Conservation (phyloP, 2,329 filamentous ascomycete species). For the Colletotrichum liaoningense region DNA sequence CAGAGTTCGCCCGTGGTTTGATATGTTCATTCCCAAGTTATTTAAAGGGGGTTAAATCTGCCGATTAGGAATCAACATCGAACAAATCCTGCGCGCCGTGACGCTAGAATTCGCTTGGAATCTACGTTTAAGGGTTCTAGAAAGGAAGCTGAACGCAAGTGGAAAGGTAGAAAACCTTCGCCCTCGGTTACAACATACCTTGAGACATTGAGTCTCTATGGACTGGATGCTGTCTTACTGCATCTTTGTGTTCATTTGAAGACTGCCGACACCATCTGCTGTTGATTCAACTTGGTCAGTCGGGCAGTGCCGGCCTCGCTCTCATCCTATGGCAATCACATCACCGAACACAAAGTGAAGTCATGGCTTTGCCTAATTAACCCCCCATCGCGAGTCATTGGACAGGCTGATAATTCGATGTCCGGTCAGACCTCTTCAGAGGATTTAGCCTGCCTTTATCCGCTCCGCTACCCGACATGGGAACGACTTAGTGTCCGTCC, state of each 20-base stretch:
- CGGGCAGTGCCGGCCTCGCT: too few species aligned
- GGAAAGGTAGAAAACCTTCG: background rate
- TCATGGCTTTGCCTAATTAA: background rate
- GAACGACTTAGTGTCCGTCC: background rate
- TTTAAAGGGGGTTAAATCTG: background rate
- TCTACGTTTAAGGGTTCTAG: background rate
- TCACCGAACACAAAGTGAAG: background rate
- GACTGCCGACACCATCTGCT: background rate
- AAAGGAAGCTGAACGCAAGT: background rate
- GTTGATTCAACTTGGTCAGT: background rate
- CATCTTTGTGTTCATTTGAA: background rate
- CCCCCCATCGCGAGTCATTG: constrained; percentile 12
- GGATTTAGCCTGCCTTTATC: background rate
- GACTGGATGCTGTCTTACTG: background rate
- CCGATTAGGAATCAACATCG: background rate
- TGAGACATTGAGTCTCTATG: background rate
- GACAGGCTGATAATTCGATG: background rate
- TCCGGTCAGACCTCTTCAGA: constrained; percentile 6
- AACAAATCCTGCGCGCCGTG: background rate
- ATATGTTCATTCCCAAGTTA: constrained; percentile 2
- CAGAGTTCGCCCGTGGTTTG: constrained; percentile 30
- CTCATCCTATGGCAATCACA: too few species aligned
- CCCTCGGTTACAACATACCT: background rate
- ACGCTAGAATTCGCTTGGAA: background rate
- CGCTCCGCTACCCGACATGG: background rate